A percentile compares a stretch with the other conserved stretches of the same genome.
phyloP scores from a whole-genome alignment of 2,329 filamentous ascomycete genomes.

The Colletotrichum somersetense region DNA sequence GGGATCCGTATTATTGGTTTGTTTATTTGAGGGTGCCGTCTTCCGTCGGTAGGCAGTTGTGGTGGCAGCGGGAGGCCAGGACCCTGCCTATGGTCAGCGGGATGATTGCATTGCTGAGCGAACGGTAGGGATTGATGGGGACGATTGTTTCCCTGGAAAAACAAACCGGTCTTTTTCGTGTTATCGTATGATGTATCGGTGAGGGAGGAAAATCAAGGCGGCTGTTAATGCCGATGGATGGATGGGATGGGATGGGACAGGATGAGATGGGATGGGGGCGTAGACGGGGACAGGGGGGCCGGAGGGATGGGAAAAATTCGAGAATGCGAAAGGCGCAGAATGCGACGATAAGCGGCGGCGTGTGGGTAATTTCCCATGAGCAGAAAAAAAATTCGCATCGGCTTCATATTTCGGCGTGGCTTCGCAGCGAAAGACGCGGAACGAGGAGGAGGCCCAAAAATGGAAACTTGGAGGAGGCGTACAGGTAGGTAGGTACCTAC shows the following conservation, averaged over 20 bases:
- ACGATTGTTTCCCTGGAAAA: background rate
- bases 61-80: background rate
- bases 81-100: conserved; percentile 13
- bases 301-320: background rate
- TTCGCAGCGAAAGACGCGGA: background rate
- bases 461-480: conserved; percentile 12
- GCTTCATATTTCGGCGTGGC: conserved; percentile 7
- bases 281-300: background rate
- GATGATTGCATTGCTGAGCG: background rate
- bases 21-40: background rate
- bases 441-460: background rate
- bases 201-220: conserved; percentile 10
- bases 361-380: conserved; percentile 14
- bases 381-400: background rate
- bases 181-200: conserved; percentile 4
- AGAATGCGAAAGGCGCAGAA: conserved; percentile 14
- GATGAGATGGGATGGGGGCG: background rate
- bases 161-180: conserved; percentile 3
- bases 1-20: background rate
- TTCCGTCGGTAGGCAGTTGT: background rate
- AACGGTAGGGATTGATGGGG: background rate
- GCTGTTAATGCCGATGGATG: conserved; percentile 11
- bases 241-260: background rate
- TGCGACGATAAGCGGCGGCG: background rate
- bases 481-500: too few relatives aligned